phyloP scores from a whole-genome alignment of 306 rosid genomes.

The Vigna angularis region DNA sequence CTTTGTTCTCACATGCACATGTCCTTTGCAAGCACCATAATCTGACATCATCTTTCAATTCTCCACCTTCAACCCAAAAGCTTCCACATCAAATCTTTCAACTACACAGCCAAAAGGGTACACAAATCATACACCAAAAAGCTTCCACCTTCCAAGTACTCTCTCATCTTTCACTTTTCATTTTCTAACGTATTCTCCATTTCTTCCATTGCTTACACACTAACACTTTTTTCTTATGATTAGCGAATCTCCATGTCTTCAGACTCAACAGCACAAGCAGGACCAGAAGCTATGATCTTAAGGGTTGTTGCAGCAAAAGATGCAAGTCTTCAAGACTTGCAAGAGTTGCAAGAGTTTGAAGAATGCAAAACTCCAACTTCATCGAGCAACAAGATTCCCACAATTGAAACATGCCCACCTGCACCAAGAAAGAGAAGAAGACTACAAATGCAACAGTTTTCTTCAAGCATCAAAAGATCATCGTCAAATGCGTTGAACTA shows the following conservation, averaged over 20 bases:
- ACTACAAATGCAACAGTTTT: background rate
- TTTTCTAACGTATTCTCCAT: background rate
- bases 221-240: background rate
- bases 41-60: conserved; percentile 43
- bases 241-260: conserved; percentile 31
- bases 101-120: too few relatives aligned
- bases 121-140: background rate
- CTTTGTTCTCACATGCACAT: conserved; percentile 44
- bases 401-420: conserved; percentile 53
- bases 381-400: conserved; percentile 48
- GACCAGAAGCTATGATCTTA: background rate
- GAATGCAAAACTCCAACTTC: conserved; percentile 64
- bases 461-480: conserved; percentile 46
- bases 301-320: conserved; percentile 9
- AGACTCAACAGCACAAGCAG: conserved; percentile 13
- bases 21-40: too few relatives aligned
- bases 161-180: background rate
- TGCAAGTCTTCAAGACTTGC: conserved; percentile 24
- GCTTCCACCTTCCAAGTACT: conserved; percentile 23
- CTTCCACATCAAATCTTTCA: too few relatives aligned
- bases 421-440: conserved; percentile 60
- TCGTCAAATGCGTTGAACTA: conserved; percentile 39
- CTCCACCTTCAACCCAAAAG: conserved; percentile 41
- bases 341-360: conserved; percentile 44
- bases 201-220: background rate